These are phyloP conservation scores for Corylus avellana DNA, from an alignment of 306 rosid genomes.

Conservation along the genomic window DNA sequence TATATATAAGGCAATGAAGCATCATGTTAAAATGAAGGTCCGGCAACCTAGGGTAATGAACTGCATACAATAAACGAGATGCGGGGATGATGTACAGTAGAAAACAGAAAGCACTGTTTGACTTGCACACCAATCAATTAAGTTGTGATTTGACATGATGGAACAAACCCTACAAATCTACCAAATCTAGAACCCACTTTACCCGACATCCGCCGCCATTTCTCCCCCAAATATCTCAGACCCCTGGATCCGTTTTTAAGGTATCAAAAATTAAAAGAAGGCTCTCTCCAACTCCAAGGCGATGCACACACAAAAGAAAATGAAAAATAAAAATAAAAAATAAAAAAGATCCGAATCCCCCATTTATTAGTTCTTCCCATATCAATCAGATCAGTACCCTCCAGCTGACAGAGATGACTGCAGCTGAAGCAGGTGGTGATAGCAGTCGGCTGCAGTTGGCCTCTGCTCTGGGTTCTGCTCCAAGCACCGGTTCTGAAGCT, in stretches of 20 bases:
- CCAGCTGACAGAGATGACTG: slow-evolving; percentile 71
- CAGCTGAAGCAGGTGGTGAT: slow-evolving; percentile 91
- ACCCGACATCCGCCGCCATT: slow-evolving; percentile 54
- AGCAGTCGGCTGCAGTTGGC: slow-evolving; percentile 96
- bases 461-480: slow-evolving; percentile 85
- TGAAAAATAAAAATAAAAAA: background rate
- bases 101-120: slow-evolving; percentile 45
- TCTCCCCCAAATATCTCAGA: slow-evolving; percentile 29
- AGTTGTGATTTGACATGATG: slow-evolving; percentile 35
- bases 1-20: too few species aligned
- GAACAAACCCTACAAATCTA: slow-evolving; percentile 21
- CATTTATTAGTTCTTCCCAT: too few species aligned
- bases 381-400: slow-evolving; percentile 55
- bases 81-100: slow-evolving; percentile 10
- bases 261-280: slow-evolving; percentile 11
- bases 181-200: background rate
- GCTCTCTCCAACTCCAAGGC: background rate
- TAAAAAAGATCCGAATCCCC: background rate
- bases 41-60: too few species aligned
- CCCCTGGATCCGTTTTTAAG: slow-evolving; percentile 12
- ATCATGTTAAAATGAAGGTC: too few species aligned
- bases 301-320: too few species aligned
- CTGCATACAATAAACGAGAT: slow-evolving; percentile 10
- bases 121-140: slow-evolving; percentile 29
- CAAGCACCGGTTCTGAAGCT: slow-evolving; percentile 78